Evolutionary conservation across 192 early-diverging fungal genomes (phyloP).

Genomic region (Backusella tarrabulga): DNA sequence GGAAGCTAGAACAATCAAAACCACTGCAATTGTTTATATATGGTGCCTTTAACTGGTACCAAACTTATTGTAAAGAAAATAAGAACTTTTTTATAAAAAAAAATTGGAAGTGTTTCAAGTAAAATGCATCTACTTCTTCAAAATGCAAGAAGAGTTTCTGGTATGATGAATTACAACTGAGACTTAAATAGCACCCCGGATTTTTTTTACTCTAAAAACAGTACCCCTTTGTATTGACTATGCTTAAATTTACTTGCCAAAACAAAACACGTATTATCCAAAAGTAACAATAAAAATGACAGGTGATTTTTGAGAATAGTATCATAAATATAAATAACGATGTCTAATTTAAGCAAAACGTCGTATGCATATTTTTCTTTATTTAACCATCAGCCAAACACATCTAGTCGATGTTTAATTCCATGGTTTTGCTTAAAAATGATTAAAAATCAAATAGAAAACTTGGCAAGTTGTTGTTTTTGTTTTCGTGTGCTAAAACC

Average conservation of each 20-base stretch:
- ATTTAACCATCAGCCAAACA: no score
- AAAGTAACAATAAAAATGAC: not conserved
- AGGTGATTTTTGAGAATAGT: not conserved
- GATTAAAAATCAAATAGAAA: not conserved
- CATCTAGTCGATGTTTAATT: not conserved
- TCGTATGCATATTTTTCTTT: not conserved
- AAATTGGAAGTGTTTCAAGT: not conserved
- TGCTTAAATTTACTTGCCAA: not conserved
- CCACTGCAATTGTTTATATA: not conserved
- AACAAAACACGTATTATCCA: not conserved
- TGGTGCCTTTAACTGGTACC: not conserved
- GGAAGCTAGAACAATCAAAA: not conserved
- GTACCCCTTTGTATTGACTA: not conserved
- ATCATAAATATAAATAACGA: not conserved
- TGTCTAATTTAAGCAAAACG: not conserved
- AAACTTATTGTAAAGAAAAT: not conserved
- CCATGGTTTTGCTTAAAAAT: not conserved
- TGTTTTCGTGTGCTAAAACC: not conserved
- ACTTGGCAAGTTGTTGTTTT: not conserved
- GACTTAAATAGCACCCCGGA: not conserved
- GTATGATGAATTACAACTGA: not conserved
- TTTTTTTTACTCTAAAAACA: not conserved
- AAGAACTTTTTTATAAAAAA: not conserved
- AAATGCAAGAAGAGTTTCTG: no score
- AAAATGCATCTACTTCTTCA: not conserved